A percentile compares a stretch with the other conserved stretches of the same genome.
These are phyloP conservation scores for Erythrophleum fordii DNA, from an alignment of 306 rosid genomes.

Conservation along the genomic window DNA sequence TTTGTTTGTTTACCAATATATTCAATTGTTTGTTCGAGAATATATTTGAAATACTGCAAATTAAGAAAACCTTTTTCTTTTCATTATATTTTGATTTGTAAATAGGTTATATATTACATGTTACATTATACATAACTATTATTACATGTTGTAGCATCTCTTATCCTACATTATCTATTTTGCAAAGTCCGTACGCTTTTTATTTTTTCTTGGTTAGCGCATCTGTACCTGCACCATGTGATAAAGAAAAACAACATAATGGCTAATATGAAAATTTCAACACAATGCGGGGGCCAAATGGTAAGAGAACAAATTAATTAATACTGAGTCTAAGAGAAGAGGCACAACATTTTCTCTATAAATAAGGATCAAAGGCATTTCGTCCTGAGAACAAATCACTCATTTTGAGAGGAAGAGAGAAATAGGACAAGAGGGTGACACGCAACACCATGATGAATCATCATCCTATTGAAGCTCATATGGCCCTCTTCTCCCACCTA, in stretches of 20 bases:
- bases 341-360: conserved; percentile 48
- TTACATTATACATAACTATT: no score
- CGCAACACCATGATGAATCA: conserved; percentile 33
- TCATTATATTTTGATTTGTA: no score
- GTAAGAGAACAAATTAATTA: neutral
- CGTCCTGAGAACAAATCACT: neutral
- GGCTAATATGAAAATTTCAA: conserved; percentile 11
- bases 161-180: neutral
- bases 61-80: neutral
- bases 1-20: no score
- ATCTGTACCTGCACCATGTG: neutral
- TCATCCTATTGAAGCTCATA: conserved; percentile 39
- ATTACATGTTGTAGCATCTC: neutral
- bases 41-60: neutral
- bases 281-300: conserved; percentile 21
- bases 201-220: neutral
- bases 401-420: conserved; percentile 22
- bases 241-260: neutral
- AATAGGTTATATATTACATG: no score
- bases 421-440: conserved; percentile 1
- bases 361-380: conserved; percentile 49
- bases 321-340: no score
- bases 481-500: conserved; percentile 48
- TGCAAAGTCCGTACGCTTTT: neutral
- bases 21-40: no score